phyloP scores from a whole-genome alignment of 306 rosid genomes.

The Neltuma alba region DNA sequence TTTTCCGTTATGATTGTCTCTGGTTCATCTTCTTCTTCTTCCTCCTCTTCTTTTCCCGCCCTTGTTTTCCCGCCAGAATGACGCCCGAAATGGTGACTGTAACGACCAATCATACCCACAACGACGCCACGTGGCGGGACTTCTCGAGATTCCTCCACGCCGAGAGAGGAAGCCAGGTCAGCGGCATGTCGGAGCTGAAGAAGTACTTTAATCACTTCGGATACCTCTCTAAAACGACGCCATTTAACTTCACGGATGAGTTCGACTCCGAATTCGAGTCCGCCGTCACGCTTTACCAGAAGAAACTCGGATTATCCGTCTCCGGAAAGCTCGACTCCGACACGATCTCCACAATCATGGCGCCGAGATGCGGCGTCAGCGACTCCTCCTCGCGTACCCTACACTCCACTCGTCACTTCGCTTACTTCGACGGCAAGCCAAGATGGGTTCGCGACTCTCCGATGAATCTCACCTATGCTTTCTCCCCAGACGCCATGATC shows the following conservation, averaged over 20 bases:
- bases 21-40: neutral
- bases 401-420: slow-evolving; percentile 49
- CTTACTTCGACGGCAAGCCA: slow-evolving; percentile 60
- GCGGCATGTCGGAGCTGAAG: slow-evolving; percentile 68
- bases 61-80: slow-evolving; percentile 57
- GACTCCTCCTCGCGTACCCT: slow-evolving; percentile 25
- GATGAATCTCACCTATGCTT: slow-evolving; percentile 50
- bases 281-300: slow-evolving; percentile 59
- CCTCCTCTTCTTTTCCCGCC: slow-evolving; percentile 40
- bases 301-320: slow-evolving; percentile 46
- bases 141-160: slow-evolving; percentile 55
- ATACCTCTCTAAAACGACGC: slow-evolving; percentile 40
- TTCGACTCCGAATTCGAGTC: slow-evolving; percentile 56
- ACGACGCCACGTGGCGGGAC: slow-evolving; percentile 50
- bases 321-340: slow-evolving; percentile 61
- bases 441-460: slow-evolving; percentile 47
- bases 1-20: slow-evolving; percentile 31
- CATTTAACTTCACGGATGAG: slow-evolving; percentile 41
- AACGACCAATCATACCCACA: slow-evolving; percentile 19
- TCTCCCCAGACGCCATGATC: slow-evolving; percentile 42
- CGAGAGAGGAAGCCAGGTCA: slow-evolving; percentile 47
- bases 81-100: slow-evolving; percentile 28
- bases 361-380: slow-evolving; percentile 68
- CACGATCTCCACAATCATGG: slow-evolving; percentile 52
- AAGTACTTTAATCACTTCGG: slow-evolving; percentile 62